Percentiles rank a stretch among this genome's conserved stretches.
Conservation (phyloP, 306 rosid species). For the Quercus alba region DNA sequence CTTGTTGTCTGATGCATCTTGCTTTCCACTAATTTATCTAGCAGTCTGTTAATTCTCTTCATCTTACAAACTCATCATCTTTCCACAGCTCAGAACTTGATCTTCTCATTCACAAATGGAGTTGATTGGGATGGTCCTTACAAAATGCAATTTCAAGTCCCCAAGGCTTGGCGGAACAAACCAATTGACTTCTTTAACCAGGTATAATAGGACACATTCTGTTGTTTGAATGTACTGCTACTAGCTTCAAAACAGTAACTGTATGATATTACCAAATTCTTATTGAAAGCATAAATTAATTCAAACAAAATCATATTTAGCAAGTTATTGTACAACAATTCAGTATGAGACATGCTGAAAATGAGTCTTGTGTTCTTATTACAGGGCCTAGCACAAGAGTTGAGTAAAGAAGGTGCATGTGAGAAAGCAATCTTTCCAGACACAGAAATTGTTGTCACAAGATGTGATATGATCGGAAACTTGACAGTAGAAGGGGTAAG, state of each 20-base stretch:
- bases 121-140: constrained; percentile 97
- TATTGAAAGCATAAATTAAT: not conserved
- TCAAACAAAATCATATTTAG: not conserved
- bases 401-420: constrained; percentile 88
- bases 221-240: not conserved
- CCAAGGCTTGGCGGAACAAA: constrained; percentile 59
- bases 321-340: not conserved
- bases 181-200: constrained; percentile 78
- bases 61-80: constrained; percentile 1
- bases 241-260: not conserved
- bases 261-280: not conserved
- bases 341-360: not conserved
- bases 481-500: constrained; percentile 82
- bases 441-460: constrained; percentile 35
- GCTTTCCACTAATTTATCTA: not conserved
- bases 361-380: not conserved
- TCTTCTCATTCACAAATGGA: constrained; percentile 96
- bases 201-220: constrained; percentile 35
- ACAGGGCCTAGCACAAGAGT: constrained; percentile 78
- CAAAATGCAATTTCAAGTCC: constrained; percentile 71
- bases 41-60: not conserved
- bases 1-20: not conserved
- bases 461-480: constrained; percentile 79
- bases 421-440: constrained; percentile 88
- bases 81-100: constrained; percentile 67